Percentiles rank a stretch among this genome's conserved stretches.
phyloP scores from a whole-genome alignment of 768 basidiomycete genomes.

The Sistotremastrum suecicum region DNA sequence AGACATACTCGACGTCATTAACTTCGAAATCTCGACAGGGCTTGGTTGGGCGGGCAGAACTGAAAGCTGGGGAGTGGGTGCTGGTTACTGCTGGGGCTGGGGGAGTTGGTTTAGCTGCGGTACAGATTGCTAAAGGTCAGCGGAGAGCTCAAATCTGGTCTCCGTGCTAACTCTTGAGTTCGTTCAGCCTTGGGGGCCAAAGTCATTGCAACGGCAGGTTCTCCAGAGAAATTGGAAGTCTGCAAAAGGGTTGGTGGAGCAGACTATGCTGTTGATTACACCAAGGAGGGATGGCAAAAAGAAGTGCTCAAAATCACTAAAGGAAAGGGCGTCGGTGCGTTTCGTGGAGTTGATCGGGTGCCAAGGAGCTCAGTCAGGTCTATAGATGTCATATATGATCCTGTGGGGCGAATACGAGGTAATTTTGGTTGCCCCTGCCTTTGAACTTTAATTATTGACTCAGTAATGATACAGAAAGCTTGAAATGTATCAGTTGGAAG shows the following conservation, averaged over 20 bases:
- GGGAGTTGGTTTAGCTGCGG: slow-evolving; percentile 84
- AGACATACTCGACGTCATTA: too few species aligned
- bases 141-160: background rate
- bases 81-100: slow-evolving; percentile 94
- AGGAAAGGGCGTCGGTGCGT: slow-evolving; percentile 61
- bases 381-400: slow-evolving; percentile 64
- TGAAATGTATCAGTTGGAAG: slow-evolving; percentile 94
- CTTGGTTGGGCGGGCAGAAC: slow-evolving; percentile 67
- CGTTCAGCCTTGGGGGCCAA: slow-evolving; percentile 68
- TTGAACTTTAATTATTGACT: background rate
- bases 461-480: slow-evolving; percentile 34
- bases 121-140: slow-evolving; percentile 84
- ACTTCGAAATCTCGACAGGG: too few species aligned
- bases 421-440: slow-evolving; percentile 6
- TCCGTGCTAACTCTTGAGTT: background rate
- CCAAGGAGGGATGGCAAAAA: slow-evolving; percentile 71
- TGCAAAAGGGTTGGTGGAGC: slow-evolving; percentile 67
- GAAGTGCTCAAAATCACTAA: slow-evolving; percentile 71
- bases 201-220: slow-evolving; percentile 89
- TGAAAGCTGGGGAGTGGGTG: slow-evolving; percentile 84
- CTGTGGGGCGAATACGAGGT: slow-evolving; percentile 69
- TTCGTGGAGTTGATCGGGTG: background rate
- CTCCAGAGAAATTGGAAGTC: slow-evolving; percentile 64
- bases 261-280: slow-evolving; percentile 74
- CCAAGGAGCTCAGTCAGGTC: background rate